phyloP scores from a whole-genome alignment of 768 basidiomycete species.

The Crucibulum laeve region DNA sequence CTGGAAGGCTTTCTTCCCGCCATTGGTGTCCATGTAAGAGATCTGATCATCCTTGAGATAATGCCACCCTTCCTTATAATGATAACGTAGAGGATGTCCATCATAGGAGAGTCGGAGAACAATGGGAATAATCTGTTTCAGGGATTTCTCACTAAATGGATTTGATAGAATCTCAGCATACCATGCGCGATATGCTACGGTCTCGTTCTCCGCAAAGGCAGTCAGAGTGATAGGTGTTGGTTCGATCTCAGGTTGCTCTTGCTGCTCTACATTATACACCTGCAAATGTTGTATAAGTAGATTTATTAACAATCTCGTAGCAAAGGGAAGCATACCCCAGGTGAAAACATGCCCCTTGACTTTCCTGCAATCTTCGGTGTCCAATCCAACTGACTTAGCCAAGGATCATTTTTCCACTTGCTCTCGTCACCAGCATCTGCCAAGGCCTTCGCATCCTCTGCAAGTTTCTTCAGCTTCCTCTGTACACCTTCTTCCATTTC shows the following conservation, averaged over 20 bases:
- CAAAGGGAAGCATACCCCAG: constrained; percentile 11
- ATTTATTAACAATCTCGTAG: neutral
- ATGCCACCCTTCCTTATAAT: constrained; percentile 64
- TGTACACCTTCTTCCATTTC: constrained; percentile 75
- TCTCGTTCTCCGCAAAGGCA: constrained; percentile 1
- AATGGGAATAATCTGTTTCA: constrained; percentile 60
- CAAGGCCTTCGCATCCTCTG: constrained; percentile 63
- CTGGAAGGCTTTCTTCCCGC: constrained; percentile 34
- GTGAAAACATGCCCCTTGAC: constrained; percentile 52
- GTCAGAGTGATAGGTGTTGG: neutral
- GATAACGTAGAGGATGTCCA: constrained; percentile 54
- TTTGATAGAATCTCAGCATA: constrained; percentile 43
- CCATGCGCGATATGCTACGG: constrained; percentile 44
- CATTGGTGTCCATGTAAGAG: constrained; percentile 37
- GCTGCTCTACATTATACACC: neutral
- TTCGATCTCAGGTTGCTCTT: neutral
- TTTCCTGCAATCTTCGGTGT: constrained; percentile 76
- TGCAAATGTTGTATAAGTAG: neutral
- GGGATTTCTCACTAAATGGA: constrained; percentile 33
- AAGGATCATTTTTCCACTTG: constrained; percentile 69
- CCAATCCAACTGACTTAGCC: constrained; percentile 94
- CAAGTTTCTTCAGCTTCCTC: constrained; percentile 62
- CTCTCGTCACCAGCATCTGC: constrained; percentile 33
- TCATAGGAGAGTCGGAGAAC: constrained; percentile 63
- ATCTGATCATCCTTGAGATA: constrained; percentile 31